Conservation (phyloP, 2,329 filamentous ascomycete genomes). For the Colletotrichum zoysiae region DNA sequence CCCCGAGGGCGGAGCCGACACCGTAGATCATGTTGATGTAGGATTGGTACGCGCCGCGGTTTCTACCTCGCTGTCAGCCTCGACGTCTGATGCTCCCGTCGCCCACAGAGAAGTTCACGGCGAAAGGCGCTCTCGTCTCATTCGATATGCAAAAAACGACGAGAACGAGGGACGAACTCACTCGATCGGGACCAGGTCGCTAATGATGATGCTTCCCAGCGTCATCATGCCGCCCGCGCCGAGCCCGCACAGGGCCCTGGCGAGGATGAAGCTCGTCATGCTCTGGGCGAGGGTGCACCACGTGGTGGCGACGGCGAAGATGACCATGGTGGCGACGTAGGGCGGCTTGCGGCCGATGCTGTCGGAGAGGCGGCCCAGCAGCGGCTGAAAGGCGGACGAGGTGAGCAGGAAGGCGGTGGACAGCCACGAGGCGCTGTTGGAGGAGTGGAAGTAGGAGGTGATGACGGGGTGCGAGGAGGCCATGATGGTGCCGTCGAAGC, state of each 20-base stretch:
- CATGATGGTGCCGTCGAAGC: slow-evolving; percentile 85
- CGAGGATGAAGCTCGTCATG: slow-evolving; percentile 78
- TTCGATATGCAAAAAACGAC: too few relatives aligned
- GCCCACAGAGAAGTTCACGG: neutral
- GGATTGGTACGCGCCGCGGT: slow-evolving; percentile 78
- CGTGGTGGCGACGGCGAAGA: slow-evolving; percentile 74
- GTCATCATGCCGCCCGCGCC: slow-evolving; percentile 80
- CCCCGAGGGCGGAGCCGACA: slow-evolving; percentile 69
- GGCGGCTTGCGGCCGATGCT: slow-evolving; percentile 76
- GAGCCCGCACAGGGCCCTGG: slow-evolving; percentile 77
- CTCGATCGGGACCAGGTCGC: slow-evolving; percentile 80
- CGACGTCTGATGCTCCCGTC: neutral
- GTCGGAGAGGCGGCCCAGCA: slow-evolving; percentile 81
- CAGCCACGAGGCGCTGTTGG: slow-evolving; percentile 85
- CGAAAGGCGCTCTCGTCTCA: neutral
- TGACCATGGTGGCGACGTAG: slow-evolving; percentile 72
- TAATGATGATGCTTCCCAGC: slow-evolving; percentile 77
- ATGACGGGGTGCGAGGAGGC: slow-evolving; percentile 85
- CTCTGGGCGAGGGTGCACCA: slow-evolving; percentile 77
- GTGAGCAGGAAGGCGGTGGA: slow-evolving; percentile 84
- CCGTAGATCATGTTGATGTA: slow-evolving; percentile 77
- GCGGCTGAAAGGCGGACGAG: slow-evolving; percentile 80
- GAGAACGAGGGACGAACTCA: slow-evolving; percentile 52
- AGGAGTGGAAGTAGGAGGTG: slow-evolving; percentile 82
- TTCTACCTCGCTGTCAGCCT: slow-evolving; percentile 45